Evolutionary conservation across 2,329 filamentous ascomycete genomes (phyloP).

Genomic region (Teratosphaeriaceae sp.): DNA sequence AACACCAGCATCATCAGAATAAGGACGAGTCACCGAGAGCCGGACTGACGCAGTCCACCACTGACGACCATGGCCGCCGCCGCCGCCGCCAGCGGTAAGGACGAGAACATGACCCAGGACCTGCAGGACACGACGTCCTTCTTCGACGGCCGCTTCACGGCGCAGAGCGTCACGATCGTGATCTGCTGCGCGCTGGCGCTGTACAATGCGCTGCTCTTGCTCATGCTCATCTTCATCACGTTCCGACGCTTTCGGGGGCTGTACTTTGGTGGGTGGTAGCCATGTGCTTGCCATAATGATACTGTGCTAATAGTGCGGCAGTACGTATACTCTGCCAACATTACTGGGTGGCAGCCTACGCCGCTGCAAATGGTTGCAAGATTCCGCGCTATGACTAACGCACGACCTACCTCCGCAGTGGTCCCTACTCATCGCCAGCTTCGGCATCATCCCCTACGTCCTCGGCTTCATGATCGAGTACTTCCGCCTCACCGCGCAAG

Average conservation of each 20-base stretch:
- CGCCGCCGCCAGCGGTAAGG: too few relatives aligned
- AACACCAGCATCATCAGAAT: too few relatives aligned
- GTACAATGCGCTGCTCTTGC: slow-evolving; percentile 39
- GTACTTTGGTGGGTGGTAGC: too few relatives aligned
- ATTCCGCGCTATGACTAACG: too few relatives aligned
- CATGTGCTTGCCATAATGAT: too few relatives aligned
- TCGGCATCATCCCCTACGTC: slow-evolving; percentile 39
- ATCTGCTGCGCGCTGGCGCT: slow-evolving; percentile 16
- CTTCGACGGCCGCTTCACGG: slow-evolving; percentile 10
- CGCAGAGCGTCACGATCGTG: slow-evolving; percentile 6
- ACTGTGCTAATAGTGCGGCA: too few relatives aligned
- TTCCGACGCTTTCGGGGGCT: slow-evolving; percentile 35
- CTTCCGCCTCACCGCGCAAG: slow-evolving; percentile 5
- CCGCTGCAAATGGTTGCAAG: too few relatives aligned
- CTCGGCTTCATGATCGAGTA: slow-evolving; percentile 26
- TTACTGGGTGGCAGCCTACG: too few relatives aligned
- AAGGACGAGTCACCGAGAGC: too few relatives aligned
- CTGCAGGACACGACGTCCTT: slow-evolving; percentile 11
- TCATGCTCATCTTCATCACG: slow-evolving; percentile 35
- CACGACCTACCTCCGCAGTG: too few relatives aligned
- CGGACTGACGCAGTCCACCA: too few relatives aligned
- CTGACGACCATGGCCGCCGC: not conserved
- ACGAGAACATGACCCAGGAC: slow-evolving; percentile 1
- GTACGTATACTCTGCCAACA: too few relatives aligned
- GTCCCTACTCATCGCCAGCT: slow-evolving; percentile 16